Percentiles rank a stretch among this genome's conserved stretches.
These are phyloP conservation scores for Fusarium cyanostomum DNA, from an alignment of 2,329 filamentous ascomycete species.

Conservation along the genomic window DNA sequence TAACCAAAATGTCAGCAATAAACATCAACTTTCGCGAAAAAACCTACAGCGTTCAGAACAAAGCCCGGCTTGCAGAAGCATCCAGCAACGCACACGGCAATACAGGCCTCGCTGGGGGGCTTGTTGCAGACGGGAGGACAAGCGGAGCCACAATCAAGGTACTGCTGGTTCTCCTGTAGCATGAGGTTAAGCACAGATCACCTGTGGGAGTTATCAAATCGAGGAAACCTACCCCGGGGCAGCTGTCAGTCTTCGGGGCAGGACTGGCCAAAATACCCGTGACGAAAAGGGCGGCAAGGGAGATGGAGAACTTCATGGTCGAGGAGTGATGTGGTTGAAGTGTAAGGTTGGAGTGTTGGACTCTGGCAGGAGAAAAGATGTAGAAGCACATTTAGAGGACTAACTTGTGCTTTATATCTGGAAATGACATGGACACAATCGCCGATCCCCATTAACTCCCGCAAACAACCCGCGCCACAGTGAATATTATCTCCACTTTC, in stretches of 20 bases:
- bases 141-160: background rate
- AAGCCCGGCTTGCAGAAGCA: slow-evolving; percentile 1
- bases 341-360: background rate
- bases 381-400: no score
- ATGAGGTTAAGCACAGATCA: background rate
- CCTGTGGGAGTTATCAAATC: background rate
- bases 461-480: no score
- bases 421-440: no score
- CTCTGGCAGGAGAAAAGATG: no score
- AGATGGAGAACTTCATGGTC: slow-evolving; percentile 8
- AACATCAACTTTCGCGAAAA: background rate
- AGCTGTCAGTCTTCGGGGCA: background rate
- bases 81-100: background rate
- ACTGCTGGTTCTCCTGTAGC: background rate
- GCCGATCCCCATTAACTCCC: no score
- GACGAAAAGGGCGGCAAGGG: background rate
- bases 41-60: background rate
- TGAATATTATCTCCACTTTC: no score
- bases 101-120: background rate
- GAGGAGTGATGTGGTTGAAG: background rate
- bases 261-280: slow-evolving; percentile 1
- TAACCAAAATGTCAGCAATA: background rate
- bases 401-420: no score
- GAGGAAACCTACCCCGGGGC: background rate
- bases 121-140: background rate